These are phyloP conservation scores for Urochloa ruziziensis DNA, from an alignment of 176 grass and related monocot species.

Conservation along the genomic window DNA sequence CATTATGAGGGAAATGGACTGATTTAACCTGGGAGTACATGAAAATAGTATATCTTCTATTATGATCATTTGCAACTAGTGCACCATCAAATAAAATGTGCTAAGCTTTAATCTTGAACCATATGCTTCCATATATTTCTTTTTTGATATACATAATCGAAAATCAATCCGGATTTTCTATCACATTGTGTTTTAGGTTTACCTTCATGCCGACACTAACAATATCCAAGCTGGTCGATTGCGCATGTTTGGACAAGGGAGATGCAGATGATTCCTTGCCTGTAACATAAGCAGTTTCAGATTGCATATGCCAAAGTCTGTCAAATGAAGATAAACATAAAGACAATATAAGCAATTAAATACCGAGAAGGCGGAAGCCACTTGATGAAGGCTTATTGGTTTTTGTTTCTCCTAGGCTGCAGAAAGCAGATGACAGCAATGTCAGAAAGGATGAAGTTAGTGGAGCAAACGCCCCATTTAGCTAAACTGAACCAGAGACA, in stretches of 20 bases:
- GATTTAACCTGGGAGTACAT: neutral
- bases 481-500: neutral
- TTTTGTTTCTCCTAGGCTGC: constrained; percentile 65
- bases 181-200: constrained; percentile 39
- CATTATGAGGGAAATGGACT: neutral
- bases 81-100: constrained; percentile 8
- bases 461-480: neutral
- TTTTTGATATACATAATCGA: neutral
- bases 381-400: constrained; percentile 53
- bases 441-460: constrained; percentile 3
- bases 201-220: constrained; percentile 49
- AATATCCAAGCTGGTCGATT: constrained; percentile 33
- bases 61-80: neutral
- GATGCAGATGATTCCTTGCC: constrained; percentile 42
- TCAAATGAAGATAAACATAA: neutral
- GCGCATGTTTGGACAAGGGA: constrained; percentile 45
- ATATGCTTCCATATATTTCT: neutral
- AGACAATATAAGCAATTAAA: constrained; percentile 15
- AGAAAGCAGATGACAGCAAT: constrained; percentile 26
- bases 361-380: constrained; percentile 66
- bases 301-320: neutral
- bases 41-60: neutral
- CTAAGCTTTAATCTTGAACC: neutral
- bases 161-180: neutral
- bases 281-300: constrained; percentile 34